A percentile compares a stretch with the other conserved stretches of the same genome.
Evolutionary conservation across 495 filamentous ascomycete species (phyloP).

Genomic region (Penicillium turbatum): DNA sequence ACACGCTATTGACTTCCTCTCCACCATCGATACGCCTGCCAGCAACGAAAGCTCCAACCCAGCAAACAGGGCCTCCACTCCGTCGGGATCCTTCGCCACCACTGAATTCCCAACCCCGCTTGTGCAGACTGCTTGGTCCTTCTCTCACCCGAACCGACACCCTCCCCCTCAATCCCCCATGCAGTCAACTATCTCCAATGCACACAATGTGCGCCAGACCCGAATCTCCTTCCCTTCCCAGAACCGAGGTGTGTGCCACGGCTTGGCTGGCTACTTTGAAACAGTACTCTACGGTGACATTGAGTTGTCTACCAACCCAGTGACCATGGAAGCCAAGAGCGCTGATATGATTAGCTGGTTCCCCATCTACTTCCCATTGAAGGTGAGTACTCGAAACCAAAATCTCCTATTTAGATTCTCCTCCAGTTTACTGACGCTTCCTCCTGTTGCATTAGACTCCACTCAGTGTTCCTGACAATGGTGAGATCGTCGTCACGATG

Average conservation of each 20-base stretch:
- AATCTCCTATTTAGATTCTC: not conserved
- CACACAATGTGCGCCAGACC: slow-evolving; percentile 79
- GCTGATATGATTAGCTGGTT: slow-evolving; percentile 99
- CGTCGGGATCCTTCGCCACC: slow-evolving; percentile 25
- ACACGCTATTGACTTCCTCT: slow-evolving; percentile 79
- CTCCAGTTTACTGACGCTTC: not conserved
- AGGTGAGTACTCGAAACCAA: slow-evolving; percentile 52
- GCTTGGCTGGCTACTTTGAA: slow-evolving; percentile 93
- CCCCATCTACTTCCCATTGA: slow-evolving; percentile 94
- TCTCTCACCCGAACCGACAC: slow-evolving; percentile 44
- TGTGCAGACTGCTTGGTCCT: slow-evolving; percentile 47
- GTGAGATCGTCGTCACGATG: slow-evolving; percentile 84
- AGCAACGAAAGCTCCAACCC: slow-evolving; percentile 8
- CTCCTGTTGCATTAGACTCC: slow-evolving; percentile 56
- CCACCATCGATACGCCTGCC: slow-evolving; percentile 32
- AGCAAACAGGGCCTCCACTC: slow-evolving; percentile 28
- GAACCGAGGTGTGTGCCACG: slow-evolving; percentile 80
- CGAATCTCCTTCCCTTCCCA: slow-evolving; percentile 67
- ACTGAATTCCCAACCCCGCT: slow-evolving; percentile 32
- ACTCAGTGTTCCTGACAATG: slow-evolving; percentile 78
- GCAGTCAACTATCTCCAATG: slow-evolving; percentile 55
- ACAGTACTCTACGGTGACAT: slow-evolving; percentile 78
- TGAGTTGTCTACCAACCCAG: slow-evolving; percentile 88
- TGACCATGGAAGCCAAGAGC: slow-evolving; percentile 88
- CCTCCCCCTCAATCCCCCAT: slow-evolving; percentile 33